Conservation (phyloP, 2,329 filamentous ascomycete species). For the Colletotrichum sp. region DNA sequence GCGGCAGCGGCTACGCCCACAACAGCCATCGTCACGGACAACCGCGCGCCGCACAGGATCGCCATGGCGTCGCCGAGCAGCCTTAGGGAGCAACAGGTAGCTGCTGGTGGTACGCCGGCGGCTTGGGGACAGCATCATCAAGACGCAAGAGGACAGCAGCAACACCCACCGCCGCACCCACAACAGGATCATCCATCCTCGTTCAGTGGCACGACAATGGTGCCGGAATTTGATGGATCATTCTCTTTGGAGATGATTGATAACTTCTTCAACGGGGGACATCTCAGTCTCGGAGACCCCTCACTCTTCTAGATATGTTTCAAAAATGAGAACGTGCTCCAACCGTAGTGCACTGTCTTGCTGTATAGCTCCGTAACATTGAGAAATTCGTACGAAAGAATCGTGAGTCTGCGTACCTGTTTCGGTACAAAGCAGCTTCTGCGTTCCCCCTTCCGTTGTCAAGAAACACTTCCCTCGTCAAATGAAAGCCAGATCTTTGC, state of each 20-base stretch:
- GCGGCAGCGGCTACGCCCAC: not conserved
- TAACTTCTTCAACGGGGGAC: slow-evolving; percentile 16
- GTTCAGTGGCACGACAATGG: not conserved
- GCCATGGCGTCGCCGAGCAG: not conserved
- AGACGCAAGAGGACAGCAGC: not conserved
- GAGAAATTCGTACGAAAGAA: not conserved
- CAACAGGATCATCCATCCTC: not conserved
- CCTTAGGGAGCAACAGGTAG: not conserved
- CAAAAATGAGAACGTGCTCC: not conserved
- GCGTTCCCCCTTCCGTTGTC: not conserved
- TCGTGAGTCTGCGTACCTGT: not conserved
- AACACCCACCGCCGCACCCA: not conserved
- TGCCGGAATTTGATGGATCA: slow-evolving; percentile 10
- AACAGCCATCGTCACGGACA: not conserved
- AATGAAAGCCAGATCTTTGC: not conserved
- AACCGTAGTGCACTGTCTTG: not conserved
- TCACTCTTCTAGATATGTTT: slow-evolving; percentile 14
- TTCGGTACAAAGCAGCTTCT: not conserved
- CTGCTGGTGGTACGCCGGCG: not conserved
- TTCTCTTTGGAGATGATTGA: slow-evolving; percentile 15
- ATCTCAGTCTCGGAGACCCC: slow-evolving; percentile 17
- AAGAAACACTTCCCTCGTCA: not conserved
- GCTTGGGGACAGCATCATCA: slow-evolving; percentile 1
- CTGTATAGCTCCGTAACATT: not conserved
- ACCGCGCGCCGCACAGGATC: not conserved